These are phyloP conservation scores for Debaryomycetaceae sp. DNA, from an alignment of 1,139 yeast genomes.

Conservation along the genomic window DNA sequence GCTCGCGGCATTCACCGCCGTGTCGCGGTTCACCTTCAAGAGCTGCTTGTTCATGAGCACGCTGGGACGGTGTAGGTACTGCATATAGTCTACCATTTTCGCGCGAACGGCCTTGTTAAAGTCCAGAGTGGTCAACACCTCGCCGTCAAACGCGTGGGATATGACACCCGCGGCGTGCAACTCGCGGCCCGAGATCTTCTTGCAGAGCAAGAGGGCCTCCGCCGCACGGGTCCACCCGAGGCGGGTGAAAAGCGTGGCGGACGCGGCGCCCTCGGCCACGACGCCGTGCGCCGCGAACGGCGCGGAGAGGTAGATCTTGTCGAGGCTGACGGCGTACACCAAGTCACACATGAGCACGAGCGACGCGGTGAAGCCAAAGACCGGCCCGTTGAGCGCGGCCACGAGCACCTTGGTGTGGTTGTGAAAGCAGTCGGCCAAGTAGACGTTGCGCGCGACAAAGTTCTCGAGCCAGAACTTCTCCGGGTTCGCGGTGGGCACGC, in stretches of 20 bases:
- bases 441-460: slow-evolving; percentile 63
- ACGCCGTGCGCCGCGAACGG: slow-evolving; percentile 82
- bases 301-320: slow-evolving; percentile 47
- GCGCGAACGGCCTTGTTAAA: slow-evolving; percentile 46
- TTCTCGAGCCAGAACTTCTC: slow-evolving; percentile 47
- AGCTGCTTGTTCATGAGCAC: slow-evolving; percentile 54
- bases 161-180: slow-evolving; percentile 50
- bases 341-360: slow-evolving; percentile 68
- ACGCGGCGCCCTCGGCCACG: slow-evolving; percentile 75
- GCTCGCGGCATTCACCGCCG: slow-evolving; percentile 40
- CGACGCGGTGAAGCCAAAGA: slow-evolving; percentile 69
- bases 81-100: slow-evolving; percentile 35
- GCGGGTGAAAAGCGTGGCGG: slow-evolving; percentile 57
- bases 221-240: slow-evolving; percentile 67
- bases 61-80: slow-evolving; percentile 46
- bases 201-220: slow-evolving; percentile 63
- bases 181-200: slow-evolving; percentile 54
- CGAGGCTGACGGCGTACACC: slow-evolving; percentile 54
- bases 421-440: slow-evolving; percentile 56
- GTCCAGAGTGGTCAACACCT: slow-evolving; percentile 41
- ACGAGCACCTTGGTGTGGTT: slow-evolving; percentile 65
- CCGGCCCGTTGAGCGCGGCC: slow-evolving; percentile 81
- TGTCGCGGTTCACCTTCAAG: slow-evolving; percentile 36
- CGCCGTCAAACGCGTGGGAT: slow-evolving; percentile 32
- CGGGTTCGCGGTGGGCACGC: slow-evolving; percentile 19